Conservation (phyloP, 1,284 basidiomycete species). For the Moesziomyces globuligerus region DNA sequence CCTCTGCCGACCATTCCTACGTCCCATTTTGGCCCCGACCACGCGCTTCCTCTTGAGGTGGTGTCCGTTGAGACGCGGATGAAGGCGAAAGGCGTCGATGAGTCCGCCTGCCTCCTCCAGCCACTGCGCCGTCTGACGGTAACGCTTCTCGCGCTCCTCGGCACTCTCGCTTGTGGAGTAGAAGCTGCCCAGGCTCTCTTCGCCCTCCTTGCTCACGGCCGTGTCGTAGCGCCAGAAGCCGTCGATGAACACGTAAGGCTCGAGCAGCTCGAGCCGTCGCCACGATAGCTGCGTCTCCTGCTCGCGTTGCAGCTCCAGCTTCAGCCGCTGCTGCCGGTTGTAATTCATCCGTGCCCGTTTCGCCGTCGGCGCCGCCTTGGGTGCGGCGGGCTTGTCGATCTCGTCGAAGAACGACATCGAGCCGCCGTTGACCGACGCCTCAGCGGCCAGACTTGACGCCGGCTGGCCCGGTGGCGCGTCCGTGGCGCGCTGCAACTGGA, state of each 20-base stretch:
- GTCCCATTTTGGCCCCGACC: conserved; percentile 1
- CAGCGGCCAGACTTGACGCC: background rate
- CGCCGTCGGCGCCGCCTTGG: conserved; percentile 16
- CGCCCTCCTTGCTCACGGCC: conserved; percentile 36
- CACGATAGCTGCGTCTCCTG: conserved; percentile 58
- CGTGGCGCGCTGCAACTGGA: conserved; percentile 20
- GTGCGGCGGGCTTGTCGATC: conserved; percentile 8
- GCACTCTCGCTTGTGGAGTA: conserved; percentile 14
- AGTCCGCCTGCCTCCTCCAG: conserved; percentile 83
- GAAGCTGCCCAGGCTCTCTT: conserved; percentile 19
- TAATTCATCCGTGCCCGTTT: conserved; percentile 37
- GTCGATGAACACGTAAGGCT: conserved; percentile 54
- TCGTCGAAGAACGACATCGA: conserved; percentile 60
- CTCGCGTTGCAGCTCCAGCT: conserved; percentile 58
- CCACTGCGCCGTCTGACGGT: conserved; percentile 73
- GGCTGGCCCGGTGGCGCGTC: conserved; percentile 3
- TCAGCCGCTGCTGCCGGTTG: conserved; percentile 40
- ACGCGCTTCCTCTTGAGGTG: conserved; percentile 24
- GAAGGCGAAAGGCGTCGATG: conserved; percentile 87
- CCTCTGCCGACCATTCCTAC: conserved; percentile 10
- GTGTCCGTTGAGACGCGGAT: conserved; percentile 65
- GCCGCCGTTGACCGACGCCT: conserved; percentile 1
- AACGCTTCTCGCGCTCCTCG: conserved; percentile 27
- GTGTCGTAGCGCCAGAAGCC: conserved; percentile 60
- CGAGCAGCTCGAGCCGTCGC: conserved; percentile 52